phyloP scores from a whole-genome alignment of 208 protist species.

The Leishmania major region DNA sequence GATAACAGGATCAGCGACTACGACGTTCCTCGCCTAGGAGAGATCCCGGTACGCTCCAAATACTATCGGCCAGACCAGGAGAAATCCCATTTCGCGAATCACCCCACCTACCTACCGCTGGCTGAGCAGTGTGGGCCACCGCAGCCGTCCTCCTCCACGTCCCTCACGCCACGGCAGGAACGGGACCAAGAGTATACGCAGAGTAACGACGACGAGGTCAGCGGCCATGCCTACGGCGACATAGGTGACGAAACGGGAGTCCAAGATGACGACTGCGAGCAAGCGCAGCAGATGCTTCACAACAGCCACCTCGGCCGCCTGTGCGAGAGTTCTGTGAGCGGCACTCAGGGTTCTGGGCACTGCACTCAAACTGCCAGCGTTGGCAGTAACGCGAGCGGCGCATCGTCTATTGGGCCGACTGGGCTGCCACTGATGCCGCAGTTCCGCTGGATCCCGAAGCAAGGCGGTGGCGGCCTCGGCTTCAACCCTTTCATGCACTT shows the following conservation, averaged over 20 bases:
- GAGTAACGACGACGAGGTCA: not conserved
- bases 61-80: constrained; percentile 29
- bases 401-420: constrained; percentile 36
- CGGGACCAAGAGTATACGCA: not conserved
- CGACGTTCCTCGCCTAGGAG: constrained; percentile 22
- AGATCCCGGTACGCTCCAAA: constrained; percentile 32
- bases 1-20: not conserved
- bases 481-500: constrained; percentile 36
- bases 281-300: not conserved
- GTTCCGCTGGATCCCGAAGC: constrained; percentile 48
- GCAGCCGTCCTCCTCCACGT: not conserved
- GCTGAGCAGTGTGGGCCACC: constrained; percentile 24
- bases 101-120: constrained; percentile 22
- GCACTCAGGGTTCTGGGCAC: not conserved
- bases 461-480: constrained; percentile 28
- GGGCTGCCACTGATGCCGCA: constrained; percentile 34
- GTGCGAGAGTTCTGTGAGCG: constrained; percentile 4
- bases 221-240: not conserved
- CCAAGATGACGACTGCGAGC: not conserved
- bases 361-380: not conserved
- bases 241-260: not conserved
- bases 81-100: constrained; percentile 17
- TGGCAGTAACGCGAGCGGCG: constrained; percentile 9
- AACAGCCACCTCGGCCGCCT: not conserved
- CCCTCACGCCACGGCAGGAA: not conserved